Evolutionary conservation across 2,329 filamentous ascomycete species (phyloP).

Genomic region (Talaromyces piceae): DNA sequence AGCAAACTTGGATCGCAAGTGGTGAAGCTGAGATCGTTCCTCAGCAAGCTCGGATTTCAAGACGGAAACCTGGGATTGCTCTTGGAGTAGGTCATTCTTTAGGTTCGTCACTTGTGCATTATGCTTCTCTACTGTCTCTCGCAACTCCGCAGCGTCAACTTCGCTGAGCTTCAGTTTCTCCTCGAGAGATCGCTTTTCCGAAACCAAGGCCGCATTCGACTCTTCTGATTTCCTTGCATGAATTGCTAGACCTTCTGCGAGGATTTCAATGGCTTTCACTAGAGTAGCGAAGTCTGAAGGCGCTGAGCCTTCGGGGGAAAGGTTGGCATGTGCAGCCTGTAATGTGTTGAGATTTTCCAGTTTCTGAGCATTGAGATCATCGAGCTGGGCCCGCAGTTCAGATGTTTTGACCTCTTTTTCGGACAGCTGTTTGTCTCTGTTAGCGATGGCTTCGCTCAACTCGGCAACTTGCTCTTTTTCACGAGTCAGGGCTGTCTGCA

Average conservation of each 20-base stretch:
- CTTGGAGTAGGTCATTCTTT: slow-evolving; percentile 46
- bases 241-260: slow-evolving; percentile 52
- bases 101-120: slow-evolving; percentile 48
- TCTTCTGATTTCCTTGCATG: slow-evolving; percentile 55
- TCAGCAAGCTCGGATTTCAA: slow-evolving; percentile 52
- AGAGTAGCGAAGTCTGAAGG: slow-evolving; percentile 54
- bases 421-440: slow-evolving; percentile 45
- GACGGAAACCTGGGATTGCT: slow-evolving; percentile 40
- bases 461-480: slow-evolving; percentile 54
- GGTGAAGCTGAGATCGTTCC: slow-evolving; percentile 60
- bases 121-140: slow-evolving; percentile 46
- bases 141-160: slow-evolving; percentile 48
- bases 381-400: slow-evolving; percentile 44
- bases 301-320: slow-evolving; percentile 47
- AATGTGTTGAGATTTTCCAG: slow-evolving; percentile 50
- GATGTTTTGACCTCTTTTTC: slow-evolving; percentile 34
- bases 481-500: slow-evolving; percentile 50
- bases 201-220: slow-evolving; percentile 52
- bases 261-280: slow-evolving; percentile 52
- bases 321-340: slow-evolving; percentile 51
- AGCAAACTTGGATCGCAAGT: slow-evolving; percentile 63
- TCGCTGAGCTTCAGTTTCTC: slow-evolving; percentile 50
- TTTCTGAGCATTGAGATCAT: slow-evolving; percentile 45
- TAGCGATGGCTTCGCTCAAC: slow-evolving; percentile 52
- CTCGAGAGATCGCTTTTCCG: slow-evolving; percentile 57